Base-by-base conservation (phyloP, 2,329 filamentous ascomycete genomes). In the Colletotrichum sp. region DNA sequence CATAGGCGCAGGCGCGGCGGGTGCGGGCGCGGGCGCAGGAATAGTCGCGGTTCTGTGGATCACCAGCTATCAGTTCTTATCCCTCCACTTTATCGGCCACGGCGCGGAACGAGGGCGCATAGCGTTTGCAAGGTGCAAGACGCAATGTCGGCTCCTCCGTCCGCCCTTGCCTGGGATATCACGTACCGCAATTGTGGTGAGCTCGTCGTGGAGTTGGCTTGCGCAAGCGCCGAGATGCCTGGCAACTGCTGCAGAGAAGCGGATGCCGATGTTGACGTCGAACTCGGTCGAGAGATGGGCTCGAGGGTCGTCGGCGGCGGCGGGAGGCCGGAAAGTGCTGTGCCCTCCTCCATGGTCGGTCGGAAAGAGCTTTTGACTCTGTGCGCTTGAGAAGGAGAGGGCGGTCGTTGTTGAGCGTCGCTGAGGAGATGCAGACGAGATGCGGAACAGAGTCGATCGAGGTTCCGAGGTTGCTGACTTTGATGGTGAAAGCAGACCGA, bases 161-260 rank as follows among this genome's bases (percentile, higher is more conserved):
- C 15, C 32, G 57, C 49, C 29, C 66, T 57, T 52, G 30, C 19
- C 59, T 22, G n/a, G 13, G 19, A 55, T 49, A 25, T 44, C 34
- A 84, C 88, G 82, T 83, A 90, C 89, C 87, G 88, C 78, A 86
- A 77, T 78, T 89, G 88, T 59, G 87, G 86, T 69, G 88, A 85
- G 78, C 81, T 85, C 13, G 83, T 82, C 22, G 84, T 81, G 32
- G 84, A 84, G 77, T 83, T 85, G 59, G 82, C 86, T 30, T 86
- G 82, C 49, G 87, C 87, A 62, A 90, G 82, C 5, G 87, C 83
- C 15, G 87, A 84, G 36, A 90, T 87, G 39, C 85, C 86, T 11
- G 89, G 85, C 52, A 90, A 82, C 57, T 90, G 88, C 19, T 85
- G 84, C 72, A 86, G 81, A 19, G 87, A 87, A 22, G 84, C 73